Conservation (phyloP, 2,329 filamentous ascomycete genomes). For the Onygenales sp. region DNA sequence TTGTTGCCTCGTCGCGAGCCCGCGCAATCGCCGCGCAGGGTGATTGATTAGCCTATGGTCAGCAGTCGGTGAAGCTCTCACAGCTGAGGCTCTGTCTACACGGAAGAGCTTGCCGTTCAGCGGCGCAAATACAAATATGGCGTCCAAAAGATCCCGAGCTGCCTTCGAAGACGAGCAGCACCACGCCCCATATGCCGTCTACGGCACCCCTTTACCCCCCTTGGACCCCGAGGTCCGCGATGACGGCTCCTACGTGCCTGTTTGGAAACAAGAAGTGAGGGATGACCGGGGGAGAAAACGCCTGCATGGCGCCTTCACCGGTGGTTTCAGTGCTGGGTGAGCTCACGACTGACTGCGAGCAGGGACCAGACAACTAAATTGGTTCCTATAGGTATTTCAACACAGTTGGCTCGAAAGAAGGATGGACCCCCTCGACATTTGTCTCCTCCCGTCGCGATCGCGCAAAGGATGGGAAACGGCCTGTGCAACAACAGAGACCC, state of each 20-base stretch:
- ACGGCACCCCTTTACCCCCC: slow-evolving; percentile 76
- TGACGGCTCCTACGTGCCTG: slow-evolving; percentile 81
- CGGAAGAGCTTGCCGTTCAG: no score
- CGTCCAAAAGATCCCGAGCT: slow-evolving; percentile 68
- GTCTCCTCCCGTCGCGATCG: slow-evolving; percentile 79
- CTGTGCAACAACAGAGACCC: slow-evolving; percentile 47
- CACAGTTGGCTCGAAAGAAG: slow-evolving; percentile 95
- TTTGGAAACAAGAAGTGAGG: slow-evolving; percentile 98
- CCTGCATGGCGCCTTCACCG: slow-evolving; percentile 91
- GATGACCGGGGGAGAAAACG: slow-evolving; percentile 86
- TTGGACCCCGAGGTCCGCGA: slow-evolving; percentile 68
- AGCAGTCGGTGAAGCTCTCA: no score
- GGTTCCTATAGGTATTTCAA: slow-evolving; percentile 71
- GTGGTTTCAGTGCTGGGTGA: slow-evolving; percentile 92
- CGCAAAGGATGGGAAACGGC: slow-evolving; percentile 53
- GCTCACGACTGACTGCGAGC: slow-evolving; percentile 26
- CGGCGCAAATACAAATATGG: slow-evolving; percentile 42
- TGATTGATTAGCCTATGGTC: no score
- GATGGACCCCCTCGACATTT: slow-evolving; percentile 88
- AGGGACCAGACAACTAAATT: slow-evolving; percentile 26
- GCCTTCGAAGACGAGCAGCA: slow-evolving; percentile 63
- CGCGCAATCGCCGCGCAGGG: no score
- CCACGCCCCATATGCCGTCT: slow-evolving; percentile 65
- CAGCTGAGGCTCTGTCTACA: no score
- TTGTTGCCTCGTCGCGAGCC: no score